Evolutionary conservation across 805 yeast species (phyloP), one percentile per base, ranked within the genome.

Genomic region (Yarrowia sp.): DNA sequence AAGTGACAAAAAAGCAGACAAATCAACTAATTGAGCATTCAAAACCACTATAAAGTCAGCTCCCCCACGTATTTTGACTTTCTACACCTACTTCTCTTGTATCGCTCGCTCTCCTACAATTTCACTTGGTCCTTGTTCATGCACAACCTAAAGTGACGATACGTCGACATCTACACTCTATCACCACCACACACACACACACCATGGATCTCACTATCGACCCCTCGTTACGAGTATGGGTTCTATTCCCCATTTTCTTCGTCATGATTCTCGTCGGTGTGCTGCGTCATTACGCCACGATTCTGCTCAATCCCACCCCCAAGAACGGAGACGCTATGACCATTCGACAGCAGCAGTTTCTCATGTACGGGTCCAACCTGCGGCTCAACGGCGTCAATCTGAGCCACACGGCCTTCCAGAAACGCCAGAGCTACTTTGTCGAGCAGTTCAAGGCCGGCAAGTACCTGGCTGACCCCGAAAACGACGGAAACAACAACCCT

Each of bases 211-310:
- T 61, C 66, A 61, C 55, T 19, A 61, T 94, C 55, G 98, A 94
- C 74, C 96, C 97, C 5, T 84, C 85, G 66, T 81, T 95, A 70
- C 88, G 90, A 75, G 84, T 87, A 73, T 94, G 98, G 98, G 98
- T 92, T 38, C 80, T 95, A 17, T 76, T 92, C 42, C 99, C 99
- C 30, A 93, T 95, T 52, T 86, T 97, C 7, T 75, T 89, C 20
- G 96, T 92, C 20, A 92, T 95, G 97, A 88, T 95, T 12, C 78
- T 93, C 68, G 92, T 92, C 5, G 97, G 97, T 9, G 77, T 94
- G 19, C 77, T 92, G 34, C 83, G 97, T 68, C 87, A 90, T 66
- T 86, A 88, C 73, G 81, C 88, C 10, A 86, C 92, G 47, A 76
- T 81, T 15, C 78, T 92, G 33, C 79, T 92, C 9, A 83, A 85